Conservation (phyloP, 345 rosid species). For the Eucalyptus polyanthemos region DNA sequence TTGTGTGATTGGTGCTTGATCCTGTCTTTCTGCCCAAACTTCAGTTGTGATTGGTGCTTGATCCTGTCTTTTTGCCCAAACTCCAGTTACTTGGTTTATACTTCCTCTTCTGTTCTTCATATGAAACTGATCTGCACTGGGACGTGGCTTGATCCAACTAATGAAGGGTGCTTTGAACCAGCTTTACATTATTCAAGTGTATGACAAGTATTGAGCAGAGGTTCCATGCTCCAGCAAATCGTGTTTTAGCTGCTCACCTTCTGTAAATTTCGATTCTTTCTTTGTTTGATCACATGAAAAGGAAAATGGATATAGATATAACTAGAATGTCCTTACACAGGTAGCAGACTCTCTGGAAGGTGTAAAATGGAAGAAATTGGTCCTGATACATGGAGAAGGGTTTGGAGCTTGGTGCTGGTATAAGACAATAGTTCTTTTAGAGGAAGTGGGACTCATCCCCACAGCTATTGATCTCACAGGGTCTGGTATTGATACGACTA, state of each 20-base stretch:
- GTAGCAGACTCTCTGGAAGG: constrained; percentile 56
- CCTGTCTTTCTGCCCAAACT: not conserved
- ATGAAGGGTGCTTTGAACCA: not conserved
- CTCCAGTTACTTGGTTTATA: not conserved
- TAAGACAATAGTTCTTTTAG: constrained; percentile 67
- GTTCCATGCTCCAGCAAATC: not conserved
- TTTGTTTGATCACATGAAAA: not conserved
- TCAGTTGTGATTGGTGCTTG: not conserved
- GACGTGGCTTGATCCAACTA: not conserved
- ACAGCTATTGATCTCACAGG: constrained; percentile 75
- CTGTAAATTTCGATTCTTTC: not conserved
- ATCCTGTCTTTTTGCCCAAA: not conserved
- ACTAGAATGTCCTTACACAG: constrained; percentile 15
- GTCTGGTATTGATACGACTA: constrained; percentile 67
- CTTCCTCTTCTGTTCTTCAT: not conserved
- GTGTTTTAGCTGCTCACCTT: not conserved
- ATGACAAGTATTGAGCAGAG: not conserved
- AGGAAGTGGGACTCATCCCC: constrained; percentile 76
- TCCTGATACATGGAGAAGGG: constrained; percentile 88
- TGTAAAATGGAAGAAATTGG: constrained; percentile 41
- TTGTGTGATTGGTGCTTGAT: not conserved
- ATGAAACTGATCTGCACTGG: not conserved
- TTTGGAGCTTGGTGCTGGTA: constrained; percentile 99
- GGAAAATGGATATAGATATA: not conserved
- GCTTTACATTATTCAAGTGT: not conserved